Conservation (phyloP, 2,329 filamentous ascomycete genomes). For the Hymenoscyphus linearis region DNA sequence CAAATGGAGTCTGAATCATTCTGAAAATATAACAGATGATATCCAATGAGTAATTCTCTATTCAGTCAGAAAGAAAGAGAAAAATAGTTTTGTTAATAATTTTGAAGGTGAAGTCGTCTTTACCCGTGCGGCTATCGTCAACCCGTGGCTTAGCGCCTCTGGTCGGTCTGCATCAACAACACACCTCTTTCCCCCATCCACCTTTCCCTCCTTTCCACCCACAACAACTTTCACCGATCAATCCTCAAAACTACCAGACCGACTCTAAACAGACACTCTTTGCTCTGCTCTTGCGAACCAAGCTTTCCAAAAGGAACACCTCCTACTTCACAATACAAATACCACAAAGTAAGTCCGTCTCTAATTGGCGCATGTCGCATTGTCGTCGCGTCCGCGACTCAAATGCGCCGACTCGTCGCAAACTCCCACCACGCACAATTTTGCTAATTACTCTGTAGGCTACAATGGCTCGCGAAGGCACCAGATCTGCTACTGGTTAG, state of each 20-base stretch:
- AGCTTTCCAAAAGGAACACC: background rate
- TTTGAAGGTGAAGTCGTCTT: conserved; percentile 13
- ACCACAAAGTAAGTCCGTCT: conserved; percentile 27
- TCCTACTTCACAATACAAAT: conserved; percentile 4
- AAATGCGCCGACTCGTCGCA: conserved; percentile 24
- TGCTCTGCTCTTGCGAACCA: conserved; percentile 17
- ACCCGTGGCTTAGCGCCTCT: conserved; percentile 15
- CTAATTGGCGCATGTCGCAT: conserved; percentile 17
- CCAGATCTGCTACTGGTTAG: conserved; percentile 29
- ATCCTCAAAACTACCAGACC: conserved; percentile 12
- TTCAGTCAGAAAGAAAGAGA: background rate
- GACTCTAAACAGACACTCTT: conserved; percentile 7
- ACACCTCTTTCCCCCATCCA: conserved; percentile 9
- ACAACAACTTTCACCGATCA: conserved; percentile 19
- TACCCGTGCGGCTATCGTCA: conserved; percentile 18
- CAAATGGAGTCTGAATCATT: background rate
- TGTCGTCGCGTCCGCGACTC: conserved; percentile 19
- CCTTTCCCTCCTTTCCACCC: conserved; percentile 13
- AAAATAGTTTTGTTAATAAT: conserved; percentile 7
- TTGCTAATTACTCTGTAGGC: conserved; percentile 24
- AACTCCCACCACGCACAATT: conserved; percentile 19
- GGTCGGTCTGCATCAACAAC: conserved; percentile 21
- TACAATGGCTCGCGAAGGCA: conserved; percentile 30
- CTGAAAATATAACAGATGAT: background rate
- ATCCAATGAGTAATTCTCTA: background rate